These are phyloP conservation scores for Barnettozyma californica DNA, from an alignment of 805 yeast genomes.

Conservation along the genomic window DNA sequence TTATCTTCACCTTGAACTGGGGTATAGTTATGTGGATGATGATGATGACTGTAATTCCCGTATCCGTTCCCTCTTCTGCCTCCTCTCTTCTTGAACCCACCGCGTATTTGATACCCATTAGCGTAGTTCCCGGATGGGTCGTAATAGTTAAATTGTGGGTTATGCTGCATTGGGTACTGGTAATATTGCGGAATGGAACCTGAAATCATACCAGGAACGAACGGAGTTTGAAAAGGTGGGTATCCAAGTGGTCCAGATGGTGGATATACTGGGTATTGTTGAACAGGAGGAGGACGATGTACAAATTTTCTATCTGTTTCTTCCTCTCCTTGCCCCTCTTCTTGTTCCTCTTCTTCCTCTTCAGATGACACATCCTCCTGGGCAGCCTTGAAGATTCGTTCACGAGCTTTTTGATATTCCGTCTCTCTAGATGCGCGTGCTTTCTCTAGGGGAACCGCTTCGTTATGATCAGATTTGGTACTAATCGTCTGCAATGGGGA, in stretches of 20 bases:
- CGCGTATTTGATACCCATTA: conserved; percentile 9
- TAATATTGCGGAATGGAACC: not conserved
- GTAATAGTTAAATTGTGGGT: conserved; percentile 4
- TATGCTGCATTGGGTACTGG: conserved; percentile 3
- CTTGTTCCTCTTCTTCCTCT: conserved; percentile 25
- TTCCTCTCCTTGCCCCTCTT: conserved; percentile 11
- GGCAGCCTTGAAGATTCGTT: conserved; percentile 30
- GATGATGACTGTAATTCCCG: not conserved
- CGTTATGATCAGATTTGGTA: not conserved
- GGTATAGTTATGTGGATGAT: not conserved
- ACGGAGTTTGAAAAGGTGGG: not conserved
- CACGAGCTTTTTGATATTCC: conserved; percentile 35
- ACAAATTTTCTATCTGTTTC: conserved; percentile 3
- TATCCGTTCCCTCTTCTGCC: conserved; percentile 2
- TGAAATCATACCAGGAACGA: not conserved
- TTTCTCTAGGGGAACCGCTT: conserved; percentile 23
- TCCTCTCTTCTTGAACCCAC: conserved; percentile 3
- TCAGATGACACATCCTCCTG: conserved; percentile 24
- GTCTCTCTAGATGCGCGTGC: conserved; percentile 38
- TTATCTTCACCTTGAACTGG: not conserved
- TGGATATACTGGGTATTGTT: not conserved
- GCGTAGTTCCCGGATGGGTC: conserved; percentile 8
- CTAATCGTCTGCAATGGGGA: not conserved
- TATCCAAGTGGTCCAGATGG: not conserved
- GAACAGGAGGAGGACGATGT: conserved; percentile 2